A percentile compares a stretch with the other conserved stretches of the same genome.
Evolutionary conservation across 148 eudicot species (phyloP).

Genomic region (Tetragonia tetragonoides): DNA sequence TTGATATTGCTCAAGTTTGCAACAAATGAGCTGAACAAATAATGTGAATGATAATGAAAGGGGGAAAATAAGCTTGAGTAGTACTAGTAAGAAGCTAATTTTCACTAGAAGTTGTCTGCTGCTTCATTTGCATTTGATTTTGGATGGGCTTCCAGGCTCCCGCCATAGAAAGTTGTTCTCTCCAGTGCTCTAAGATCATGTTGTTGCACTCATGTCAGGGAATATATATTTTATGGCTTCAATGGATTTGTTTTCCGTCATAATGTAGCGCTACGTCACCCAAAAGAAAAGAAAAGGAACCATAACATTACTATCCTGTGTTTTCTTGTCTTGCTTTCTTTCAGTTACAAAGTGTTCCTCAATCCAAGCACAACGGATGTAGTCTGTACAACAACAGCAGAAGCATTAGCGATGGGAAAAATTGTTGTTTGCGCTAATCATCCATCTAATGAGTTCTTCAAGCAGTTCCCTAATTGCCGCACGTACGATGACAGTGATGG

Average conservation of each 20-base stretch:
- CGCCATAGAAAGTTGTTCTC: neutral
- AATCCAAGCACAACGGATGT: conserved; percentile 99
- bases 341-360: conserved; percentile 86
- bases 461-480: conserved; percentile 81
- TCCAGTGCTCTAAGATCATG: no score
- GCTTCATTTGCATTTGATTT: neutral
- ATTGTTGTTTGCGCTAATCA: conserved; percentile 89
- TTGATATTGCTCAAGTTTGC: neutral
- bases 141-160: neutral
- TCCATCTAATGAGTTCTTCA: conserved; percentile 93
- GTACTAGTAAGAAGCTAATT: neutral
- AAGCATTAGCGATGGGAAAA: conserved; percentile 97
- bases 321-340: conserved; percentile 11
- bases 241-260: neutral
- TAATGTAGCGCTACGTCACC: no score
- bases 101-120: neutral
- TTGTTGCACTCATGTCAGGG: neutral
- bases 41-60: neutral
- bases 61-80: neutral
- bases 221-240: neutral
- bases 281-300: no score
- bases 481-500: conserved; percentile 56
- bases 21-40: no score
- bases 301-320: neutral
- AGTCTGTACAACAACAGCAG: conserved; percentile 97